Base-by-base conservation (phyloP, 805 yeast species). In the Vanderwaltozyma polyspora region DNA sequence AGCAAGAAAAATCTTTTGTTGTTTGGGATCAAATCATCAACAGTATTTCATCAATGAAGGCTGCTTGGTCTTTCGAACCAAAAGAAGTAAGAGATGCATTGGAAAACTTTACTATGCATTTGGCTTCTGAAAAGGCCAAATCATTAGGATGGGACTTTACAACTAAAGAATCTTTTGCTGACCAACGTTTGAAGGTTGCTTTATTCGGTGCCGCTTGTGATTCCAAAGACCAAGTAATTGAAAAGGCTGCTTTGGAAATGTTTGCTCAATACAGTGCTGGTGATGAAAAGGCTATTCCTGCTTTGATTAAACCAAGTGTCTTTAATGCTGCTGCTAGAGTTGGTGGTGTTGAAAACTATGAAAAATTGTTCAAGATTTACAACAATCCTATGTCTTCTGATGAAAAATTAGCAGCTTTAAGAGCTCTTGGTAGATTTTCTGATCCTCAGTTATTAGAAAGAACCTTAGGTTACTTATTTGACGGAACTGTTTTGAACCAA, bases 341-440 rank as follows among this genome's bases (percentile, higher is more conserved):
- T 32, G 93, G 93, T 45, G 74, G 74, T 38, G 64, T 51, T 19
- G 63, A 68, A 33, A 75, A 75, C 39, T 84, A 75, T 60, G 79
- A 82, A 36, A 67, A 72, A 45, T 57, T 85, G 32, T 67, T 67
- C 43, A 52, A 67, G 23, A 70, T 81, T 41, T 81, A 79, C 67
- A 58, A 64, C 41, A 70, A 70, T 43, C 79, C 89, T 14, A 33
- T 37, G 19, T 64, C 75, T 23, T 66, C 72, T 32, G 86, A 77
- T 48, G 87, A 79, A 52, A 80, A 77, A 51, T 60, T 72, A 41
- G 64, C 76, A 18, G 89, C 91, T 9, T 69, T 85, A 49, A 67
- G 76, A 52, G 53, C 80, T 9, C 64, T 84, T 31, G 94, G 94
- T 49, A 55, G 67, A 43, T 76, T 79, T 49, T 69, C 64, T 38